A percentile compares a stretch with the other conserved stretches of the same genome.
Conservation (phyloP, 208 protist species). For the Tritrichomonas foetus region DNA sequence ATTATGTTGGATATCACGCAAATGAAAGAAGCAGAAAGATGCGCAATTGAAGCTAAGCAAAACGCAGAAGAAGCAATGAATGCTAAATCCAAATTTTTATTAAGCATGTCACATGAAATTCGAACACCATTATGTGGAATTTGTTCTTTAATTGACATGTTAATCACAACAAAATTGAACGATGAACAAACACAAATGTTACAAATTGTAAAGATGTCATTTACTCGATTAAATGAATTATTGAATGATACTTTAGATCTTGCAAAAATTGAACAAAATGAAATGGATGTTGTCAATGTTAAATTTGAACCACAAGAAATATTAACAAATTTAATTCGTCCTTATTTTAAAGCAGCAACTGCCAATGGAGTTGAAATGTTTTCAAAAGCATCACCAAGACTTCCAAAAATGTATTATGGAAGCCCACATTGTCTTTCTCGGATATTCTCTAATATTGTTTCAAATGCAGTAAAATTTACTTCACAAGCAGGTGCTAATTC, state of each 20-base stretch:
- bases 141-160: background rate
- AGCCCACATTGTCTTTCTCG: constrained; percentile 44
- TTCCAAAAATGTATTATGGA: background rate
- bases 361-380: background rate
- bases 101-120: constrained; percentile 44
- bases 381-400: background rate
- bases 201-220: background rate
- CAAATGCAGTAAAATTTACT: constrained; percentile 60
- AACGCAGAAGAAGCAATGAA: background rate
- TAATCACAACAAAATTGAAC: background rate
- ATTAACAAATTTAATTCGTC: background rate
- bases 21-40: background rate
- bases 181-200: background rate
- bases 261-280: constrained; percentile 39
- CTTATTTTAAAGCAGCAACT: background rate
- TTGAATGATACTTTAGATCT: constrained; percentile 42
- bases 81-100: constrained; percentile 30
- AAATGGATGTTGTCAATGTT: background rate
- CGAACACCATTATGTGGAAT: constrained; percentile 42
- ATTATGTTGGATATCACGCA: background rate
- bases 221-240: background rate
- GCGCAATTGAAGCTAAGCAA: background rate
- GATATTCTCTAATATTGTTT: constrained; percentile 53
- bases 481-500: background rate
- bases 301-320: background rate